Conservation (phyloP, 164 flowering plant species). For the Cinnamomum micranthum region DNA sequence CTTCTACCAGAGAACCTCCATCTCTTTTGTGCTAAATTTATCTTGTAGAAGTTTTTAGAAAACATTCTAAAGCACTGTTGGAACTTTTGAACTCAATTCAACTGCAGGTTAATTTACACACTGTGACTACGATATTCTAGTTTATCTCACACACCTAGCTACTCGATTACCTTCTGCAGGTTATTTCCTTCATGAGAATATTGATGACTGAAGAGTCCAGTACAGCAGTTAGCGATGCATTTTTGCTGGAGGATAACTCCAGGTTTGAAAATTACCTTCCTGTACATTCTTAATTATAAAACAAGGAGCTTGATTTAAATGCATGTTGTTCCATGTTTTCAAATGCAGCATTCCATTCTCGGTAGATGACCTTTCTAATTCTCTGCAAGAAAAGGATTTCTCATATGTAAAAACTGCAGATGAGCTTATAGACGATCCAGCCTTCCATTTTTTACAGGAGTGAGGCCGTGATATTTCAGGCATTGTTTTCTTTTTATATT, state of each 20-base stretch:
- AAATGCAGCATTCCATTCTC: constrained; percentile 83
- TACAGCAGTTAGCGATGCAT: constrained; percentile 46
- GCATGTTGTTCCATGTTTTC: neutral
- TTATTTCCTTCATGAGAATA: constrained; percentile 66
- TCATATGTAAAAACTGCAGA: constrained; percentile 58
- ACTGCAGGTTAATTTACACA: neutral
- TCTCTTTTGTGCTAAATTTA: too few species aligned
- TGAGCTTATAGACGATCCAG: constrained; percentile 63
- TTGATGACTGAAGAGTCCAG: constrained; percentile 63
- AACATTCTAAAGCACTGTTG: neutral
- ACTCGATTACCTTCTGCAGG: constrained; percentile 32
- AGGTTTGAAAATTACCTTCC: constrained; percentile 36
- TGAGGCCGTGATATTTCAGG: constrained; percentile 27
- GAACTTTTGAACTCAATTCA: too few species aligned
- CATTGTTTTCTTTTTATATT: constrained; percentile 2
- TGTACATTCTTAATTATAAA: neutral
- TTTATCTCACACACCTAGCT: neutral
- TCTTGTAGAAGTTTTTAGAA: neutral
- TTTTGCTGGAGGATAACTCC: constrained; percentile 75
- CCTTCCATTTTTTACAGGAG: constrained; percentile 80
- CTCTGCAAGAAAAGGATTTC: constrained; percentile 54
- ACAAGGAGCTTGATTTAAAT: neutral
- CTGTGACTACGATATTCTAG: neutral
- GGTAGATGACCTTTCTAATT: constrained; percentile 58
- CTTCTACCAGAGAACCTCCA: neutral